phyloP scores from a whole-genome alignment of 2,329 filamentous ascomycete species.

The Penicillium sp. region DNA sequence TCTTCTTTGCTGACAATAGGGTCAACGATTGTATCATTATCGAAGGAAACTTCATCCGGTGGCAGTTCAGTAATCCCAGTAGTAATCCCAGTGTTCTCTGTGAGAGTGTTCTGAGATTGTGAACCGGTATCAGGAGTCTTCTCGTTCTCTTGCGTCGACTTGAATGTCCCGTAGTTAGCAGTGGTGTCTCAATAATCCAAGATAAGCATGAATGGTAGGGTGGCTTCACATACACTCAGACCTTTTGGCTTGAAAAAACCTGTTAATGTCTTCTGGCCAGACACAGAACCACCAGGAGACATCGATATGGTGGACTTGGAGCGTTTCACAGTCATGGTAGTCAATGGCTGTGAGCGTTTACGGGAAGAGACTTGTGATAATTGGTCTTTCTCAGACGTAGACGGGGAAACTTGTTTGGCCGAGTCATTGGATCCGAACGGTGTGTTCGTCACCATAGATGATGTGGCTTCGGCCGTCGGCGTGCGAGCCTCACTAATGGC shows the following conservation, averaged over 20 bases:
- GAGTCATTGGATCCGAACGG: neutral
- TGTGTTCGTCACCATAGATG: neutral
- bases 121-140: neutral
- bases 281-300: conserved; percentile 29
- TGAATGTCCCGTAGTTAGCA: neutral
- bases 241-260: conserved; percentile 72
- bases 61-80: conserved; percentile 1
- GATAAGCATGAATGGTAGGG: neutral
- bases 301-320: conserved; percentile 44
- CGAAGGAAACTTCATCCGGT: conserved; percentile 26
- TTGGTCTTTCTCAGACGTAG: neutral
- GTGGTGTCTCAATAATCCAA: neutral
- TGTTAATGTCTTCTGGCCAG: conserved; percentile 62
- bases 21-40: conserved; percentile 55
- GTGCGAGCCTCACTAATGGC: neutral
- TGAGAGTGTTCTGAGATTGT: neutral
- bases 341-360: conserved; percentile 40
- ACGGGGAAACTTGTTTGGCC: neutral
- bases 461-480: neutral
- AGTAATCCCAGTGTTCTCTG: neutral
- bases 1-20: conserved; percentile 71
- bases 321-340: conserved; percentile 46
- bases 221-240: conserved; percentile 13
- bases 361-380: conserved; percentile 22
- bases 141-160: neutral